Evolutionary conservation across 2,329 filamentous ascomycete species (phyloP).

Genomic region (Aureobasidium mangrovei): DNA sequence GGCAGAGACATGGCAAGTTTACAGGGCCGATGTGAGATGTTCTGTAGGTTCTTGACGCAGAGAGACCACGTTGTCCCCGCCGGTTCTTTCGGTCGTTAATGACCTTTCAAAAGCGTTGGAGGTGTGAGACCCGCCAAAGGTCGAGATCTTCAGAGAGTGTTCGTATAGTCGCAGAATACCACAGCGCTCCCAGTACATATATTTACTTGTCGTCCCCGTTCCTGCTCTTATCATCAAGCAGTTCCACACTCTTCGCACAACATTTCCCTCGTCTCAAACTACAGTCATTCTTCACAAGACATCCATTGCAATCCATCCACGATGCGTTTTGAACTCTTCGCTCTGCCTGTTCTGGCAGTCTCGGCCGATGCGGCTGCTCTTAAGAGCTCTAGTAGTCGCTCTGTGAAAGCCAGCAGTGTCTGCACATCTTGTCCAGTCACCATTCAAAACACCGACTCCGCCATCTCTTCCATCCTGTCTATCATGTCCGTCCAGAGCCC

Average conservation of each 20-base stretch:
- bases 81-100: constrained; percentile 6
- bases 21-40: no score
- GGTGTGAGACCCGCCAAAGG: constrained; percentile 4
- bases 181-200: neutral
- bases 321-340: constrained; percentile 10
- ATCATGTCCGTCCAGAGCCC: constrained; percentile 10
- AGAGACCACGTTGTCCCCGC: neutral
- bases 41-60: neutral
- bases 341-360: neutral
- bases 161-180: neutral
- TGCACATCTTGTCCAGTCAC: constrained; percentile 8
- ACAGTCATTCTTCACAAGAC: neutral
- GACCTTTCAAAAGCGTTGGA: neutral
- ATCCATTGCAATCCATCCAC: neutral
- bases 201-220: neutral
- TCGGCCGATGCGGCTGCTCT: constrained; percentile 1
- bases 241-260: neutral
- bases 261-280: neutral
- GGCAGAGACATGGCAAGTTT: neutral
- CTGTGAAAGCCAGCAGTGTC: neutral
- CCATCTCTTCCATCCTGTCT: constrained; percentile 1
- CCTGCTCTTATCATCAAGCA: neutral
- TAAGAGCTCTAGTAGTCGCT: neutral
- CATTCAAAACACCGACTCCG: neutral
- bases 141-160: neutral